Base-by-base conservation (phyloP, 768 basidiomycete genomes). In the Kwoniella sp. region DNA sequence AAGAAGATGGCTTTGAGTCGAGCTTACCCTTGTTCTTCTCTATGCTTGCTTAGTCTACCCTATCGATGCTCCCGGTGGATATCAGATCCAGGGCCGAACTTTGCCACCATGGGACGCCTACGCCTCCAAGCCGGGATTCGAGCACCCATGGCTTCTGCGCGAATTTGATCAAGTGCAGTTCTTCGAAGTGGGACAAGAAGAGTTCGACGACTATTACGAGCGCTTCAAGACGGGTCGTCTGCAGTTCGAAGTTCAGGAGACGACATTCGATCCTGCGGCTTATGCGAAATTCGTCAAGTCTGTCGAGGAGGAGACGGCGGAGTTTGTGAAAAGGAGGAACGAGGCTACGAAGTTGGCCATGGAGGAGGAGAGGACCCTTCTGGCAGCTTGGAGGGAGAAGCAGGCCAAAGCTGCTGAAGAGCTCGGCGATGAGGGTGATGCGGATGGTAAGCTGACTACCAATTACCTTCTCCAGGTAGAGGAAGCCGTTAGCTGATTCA, bases 161-260 rank as follows among this genome's bases (percentile, higher is more conserved):
- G 84, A 86, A 0, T 90, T 90, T 63, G 88, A 89, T 70, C 86
- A 88, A 85, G 77, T 88, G n/a, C 79, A 81, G 17, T 87, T 88
- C 70, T 82, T 84, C 34, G 65, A 70, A 51, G 69, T 72, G 15
- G 41, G 80, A 62, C 25, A 86, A 86, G 66, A 82, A 80, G 25
- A 80, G 25, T 89, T 88, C 63, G 37, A 83, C 65, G 53, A 52
- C 15, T 60, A 57, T 34, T 71, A 61, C 34, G 73, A 69, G 55
- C 61, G 70, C 13, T 74, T 70, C 51, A 67, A 65, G 26, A 70
- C 70, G 4, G 74, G 69, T 52, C 47, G 55, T n/a, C 74, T 65
- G 70, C 61, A 20, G 0, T 56, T 58, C 17, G 51, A 87, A 84
- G 83, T 88, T 47, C 84, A 88, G 68, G 77, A 82, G 3, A 82